Evolutionary conservation across 129 eudicot genomes (phyloP).

Genomic region (Escallonia herrerae): DNA sequence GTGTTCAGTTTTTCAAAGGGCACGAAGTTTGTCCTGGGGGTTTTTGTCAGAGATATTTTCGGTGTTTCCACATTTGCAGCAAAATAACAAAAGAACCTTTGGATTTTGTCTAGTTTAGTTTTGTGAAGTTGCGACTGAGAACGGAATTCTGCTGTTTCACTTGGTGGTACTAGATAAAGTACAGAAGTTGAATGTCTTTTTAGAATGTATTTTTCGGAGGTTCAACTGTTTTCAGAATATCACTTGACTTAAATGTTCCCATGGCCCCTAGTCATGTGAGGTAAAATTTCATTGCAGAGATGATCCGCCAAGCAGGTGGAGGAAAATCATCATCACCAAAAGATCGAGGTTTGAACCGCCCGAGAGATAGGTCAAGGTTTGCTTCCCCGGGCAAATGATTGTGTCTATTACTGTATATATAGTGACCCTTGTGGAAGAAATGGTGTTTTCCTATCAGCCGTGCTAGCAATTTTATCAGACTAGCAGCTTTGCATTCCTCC

Average conservation of each 20-base stretch:
- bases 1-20: too few relatives aligned
- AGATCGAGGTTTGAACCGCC: constrained; percentile 51
- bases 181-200: too few relatives aligned
- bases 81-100: too few relatives aligned
- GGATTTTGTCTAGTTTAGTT: too few relatives aligned
- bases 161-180: too few relatives aligned
- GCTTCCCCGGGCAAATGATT: constrained; percentile 59
- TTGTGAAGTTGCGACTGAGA: too few relatives aligned
- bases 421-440: constrained; percentile 10
- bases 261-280: too few relatives aligned
- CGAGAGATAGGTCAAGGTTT: constrained; percentile 56
- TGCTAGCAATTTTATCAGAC: constrained; percentile 9
- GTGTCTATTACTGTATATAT: not conserved
- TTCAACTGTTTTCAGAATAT: not conserved
- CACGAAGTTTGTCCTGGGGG: too few relatives aligned
- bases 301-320: constrained; percentile 57
- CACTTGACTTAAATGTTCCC: not conserved
- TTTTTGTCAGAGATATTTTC: too few relatives aligned
- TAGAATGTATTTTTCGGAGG: too few relatives aligned
- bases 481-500: not conserved
- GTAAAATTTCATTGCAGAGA: constrained; percentile 28
- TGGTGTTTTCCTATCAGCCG: not conserved
- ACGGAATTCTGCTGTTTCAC: too few relatives aligned
- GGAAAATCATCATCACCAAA: constrained; percentile 69
- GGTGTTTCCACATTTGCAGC: too few relatives aligned